Conservation (phyloP, 2,329 filamentous ascomycete genomes). For the Pestalotiopsis sp. region DNA sequence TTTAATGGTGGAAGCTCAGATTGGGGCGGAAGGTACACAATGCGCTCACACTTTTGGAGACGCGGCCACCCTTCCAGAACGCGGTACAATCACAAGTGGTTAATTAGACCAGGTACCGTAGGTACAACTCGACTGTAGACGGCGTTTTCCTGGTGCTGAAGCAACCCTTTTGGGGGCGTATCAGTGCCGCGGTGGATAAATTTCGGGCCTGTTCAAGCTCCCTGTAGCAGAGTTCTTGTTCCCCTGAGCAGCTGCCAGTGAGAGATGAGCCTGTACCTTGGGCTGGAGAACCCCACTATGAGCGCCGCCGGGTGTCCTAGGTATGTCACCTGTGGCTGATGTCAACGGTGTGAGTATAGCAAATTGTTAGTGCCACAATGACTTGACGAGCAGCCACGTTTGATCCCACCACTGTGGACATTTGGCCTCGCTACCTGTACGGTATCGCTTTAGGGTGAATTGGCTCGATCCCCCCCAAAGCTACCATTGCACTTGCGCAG, state of each 20-base stretch:
- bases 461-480: slow-evolving; percentile 7
- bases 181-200: neutral
- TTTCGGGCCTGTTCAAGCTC: neutral
- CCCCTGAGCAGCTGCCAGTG: neutral
- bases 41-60: neutral
- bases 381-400: neutral
- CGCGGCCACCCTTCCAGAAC: neutral
- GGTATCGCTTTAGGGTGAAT: slow-evolving; percentile 8
- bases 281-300: neutral
- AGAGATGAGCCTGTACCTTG: neutral
- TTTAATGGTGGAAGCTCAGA: neutral
- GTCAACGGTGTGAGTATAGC: too few relatives aligned
- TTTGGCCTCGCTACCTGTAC: neutral
- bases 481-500: slow-evolving; percentile 7
- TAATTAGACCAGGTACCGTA: neutral
- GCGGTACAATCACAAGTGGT: neutral
- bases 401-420: slow-evolving; percentile 7
- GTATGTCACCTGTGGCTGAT: too few relatives aligned
- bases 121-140: neutral
- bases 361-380: neutral
- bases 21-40: neutral
- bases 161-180: neutral
- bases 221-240: too few relatives aligned
- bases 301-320: too few relatives aligned
- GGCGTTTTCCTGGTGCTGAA: neutral